These are phyloP conservation scores for Botryotinia calthae DNA, from an alignment of 2,329 filamentous ascomycete species.

Conservation along the genomic window DNA sequence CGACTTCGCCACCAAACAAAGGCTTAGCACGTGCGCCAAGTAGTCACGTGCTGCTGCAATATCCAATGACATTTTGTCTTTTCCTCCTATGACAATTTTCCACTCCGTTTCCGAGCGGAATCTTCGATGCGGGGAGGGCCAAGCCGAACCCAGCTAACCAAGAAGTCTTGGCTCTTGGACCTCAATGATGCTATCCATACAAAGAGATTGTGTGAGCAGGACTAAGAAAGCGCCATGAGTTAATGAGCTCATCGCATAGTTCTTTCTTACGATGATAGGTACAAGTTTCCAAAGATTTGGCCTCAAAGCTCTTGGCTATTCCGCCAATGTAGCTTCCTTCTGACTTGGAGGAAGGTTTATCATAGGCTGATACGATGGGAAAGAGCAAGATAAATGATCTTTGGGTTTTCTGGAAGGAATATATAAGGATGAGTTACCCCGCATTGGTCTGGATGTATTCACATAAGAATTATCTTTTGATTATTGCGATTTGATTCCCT, in stretches of 20 bases:
- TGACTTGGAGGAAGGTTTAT: neutral
- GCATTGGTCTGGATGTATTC: neutral
- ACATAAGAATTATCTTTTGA: neutral
- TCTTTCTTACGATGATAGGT: neutral
- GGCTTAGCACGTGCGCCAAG: neutral
- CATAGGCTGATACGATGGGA: neutral
- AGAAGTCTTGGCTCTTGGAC: slow-evolving; percentile 1
- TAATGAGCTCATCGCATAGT: slow-evolving; percentile 5
- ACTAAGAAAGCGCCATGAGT: slow-evolving; percentile 3
- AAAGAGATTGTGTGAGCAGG: neutral
- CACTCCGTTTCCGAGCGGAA: slow-evolving; percentile 7
- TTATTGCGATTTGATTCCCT: slow-evolving; percentile 28
- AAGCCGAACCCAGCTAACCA: neutral
- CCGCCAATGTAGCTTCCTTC: neutral
- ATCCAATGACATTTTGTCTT: neutral
- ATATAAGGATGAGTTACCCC: slow-evolving; percentile 9
- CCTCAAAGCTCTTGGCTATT: slow-evolving; percentile 4
- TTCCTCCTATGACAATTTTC: neutral
- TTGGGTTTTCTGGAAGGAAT: neutral
- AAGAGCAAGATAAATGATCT: neutral
- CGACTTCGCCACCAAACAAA: neutral
- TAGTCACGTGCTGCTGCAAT: neutral
- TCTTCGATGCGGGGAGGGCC: slow-evolving; percentile 1
- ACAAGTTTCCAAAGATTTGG: neutral
- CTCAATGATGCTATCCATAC: neutral